Conservation (phyloP, 2,329 filamentous ascomycete genomes). For the Proliferodiscus dingleyae region DNA sequence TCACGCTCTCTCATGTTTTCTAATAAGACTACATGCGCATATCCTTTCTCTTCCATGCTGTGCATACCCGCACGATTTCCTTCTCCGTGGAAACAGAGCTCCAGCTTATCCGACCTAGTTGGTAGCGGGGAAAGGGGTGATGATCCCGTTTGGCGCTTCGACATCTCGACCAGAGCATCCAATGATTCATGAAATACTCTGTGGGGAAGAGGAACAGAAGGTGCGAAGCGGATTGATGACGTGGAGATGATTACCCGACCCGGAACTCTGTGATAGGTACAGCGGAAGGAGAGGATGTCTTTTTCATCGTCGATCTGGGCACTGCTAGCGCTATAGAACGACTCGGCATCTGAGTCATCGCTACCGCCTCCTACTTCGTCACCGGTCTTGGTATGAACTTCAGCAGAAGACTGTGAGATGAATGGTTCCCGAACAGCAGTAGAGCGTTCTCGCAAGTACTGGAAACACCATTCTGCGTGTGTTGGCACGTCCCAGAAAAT, state of each 20-base stretch:
- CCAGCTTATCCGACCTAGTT: constrained; percentile 14
- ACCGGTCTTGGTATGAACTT: neutral
- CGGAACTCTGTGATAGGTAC: constrained; percentile 10
- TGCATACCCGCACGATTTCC: neutral
- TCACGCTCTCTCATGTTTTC: constrained; percentile 31
- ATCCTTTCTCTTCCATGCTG: constrained; percentile 10
- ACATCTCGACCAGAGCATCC: constrained; percentile 17
- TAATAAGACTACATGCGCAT: constrained; percentile 8
- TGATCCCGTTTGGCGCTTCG: constrained; percentile 12
- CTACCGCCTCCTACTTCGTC: too few relatives aligned
- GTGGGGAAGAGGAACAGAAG: constrained; percentile 2
- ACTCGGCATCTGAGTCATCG: neutral
- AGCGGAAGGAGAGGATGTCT: constrained; percentile 17
- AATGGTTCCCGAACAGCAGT: constrained; percentile 6
- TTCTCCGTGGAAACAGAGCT: constrained; percentile 12
- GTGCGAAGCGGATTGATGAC: constrained; percentile 9
- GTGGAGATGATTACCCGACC: constrained; percentile 17
- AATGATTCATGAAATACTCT: constrained; percentile 10
- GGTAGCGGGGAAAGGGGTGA: constrained; percentile 11
- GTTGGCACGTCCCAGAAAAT: constrained; percentile 35
- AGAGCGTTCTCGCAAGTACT: constrained; percentile 20
- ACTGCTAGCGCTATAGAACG: neutral
- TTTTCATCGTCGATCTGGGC: neutral
- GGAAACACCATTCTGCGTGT: constrained; percentile 34
- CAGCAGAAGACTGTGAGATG: neutral